These are phyloP conservation scores for Schizochytrium sp. DNA, from an alignment of 108 stramenopile species.

Conservation along the genomic window DNA sequence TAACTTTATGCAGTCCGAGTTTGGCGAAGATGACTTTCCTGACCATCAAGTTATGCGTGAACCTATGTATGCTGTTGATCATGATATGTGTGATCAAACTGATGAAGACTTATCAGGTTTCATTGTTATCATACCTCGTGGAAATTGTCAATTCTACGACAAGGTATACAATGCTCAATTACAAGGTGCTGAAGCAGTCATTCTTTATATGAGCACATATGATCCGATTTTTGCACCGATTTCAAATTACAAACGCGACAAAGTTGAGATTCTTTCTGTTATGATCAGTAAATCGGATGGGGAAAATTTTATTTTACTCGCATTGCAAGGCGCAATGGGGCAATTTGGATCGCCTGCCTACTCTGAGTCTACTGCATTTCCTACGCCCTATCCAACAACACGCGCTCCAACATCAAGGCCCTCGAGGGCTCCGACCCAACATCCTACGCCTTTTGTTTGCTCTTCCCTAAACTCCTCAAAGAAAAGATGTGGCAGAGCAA, in stretches of 20 bases:
- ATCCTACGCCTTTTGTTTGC: not conserved
- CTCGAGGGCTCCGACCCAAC: not conserved
- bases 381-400: not conserved
- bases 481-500: too few species aligned
- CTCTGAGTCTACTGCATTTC: not conserved
- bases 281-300: not conserved
- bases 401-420: not conserved
- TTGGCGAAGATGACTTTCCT: too few species aligned
- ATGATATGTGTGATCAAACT: not conserved
- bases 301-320: too few species aligned
- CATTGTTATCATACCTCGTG: not conserved
- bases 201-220: not conserved
- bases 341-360: too few species aligned
- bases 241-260: not conserved
- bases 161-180: not conserved
- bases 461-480: not conserved
- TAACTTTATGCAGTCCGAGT: too few species aligned
- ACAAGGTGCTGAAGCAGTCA: constrained; percentile 11
- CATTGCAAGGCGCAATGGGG: too few species aligned
- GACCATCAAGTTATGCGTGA: too few species aligned
- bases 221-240: constrained; percentile 5
- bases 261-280: constrained; percentile 7
- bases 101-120: not conserved
- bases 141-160: constrained; percentile 8
- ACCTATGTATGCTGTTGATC: too few species aligned